phyloP scores from a whole-genome alignment of 2,329 filamentous ascomycete genomes.

The Trichoderma citrinoviride region DNA sequence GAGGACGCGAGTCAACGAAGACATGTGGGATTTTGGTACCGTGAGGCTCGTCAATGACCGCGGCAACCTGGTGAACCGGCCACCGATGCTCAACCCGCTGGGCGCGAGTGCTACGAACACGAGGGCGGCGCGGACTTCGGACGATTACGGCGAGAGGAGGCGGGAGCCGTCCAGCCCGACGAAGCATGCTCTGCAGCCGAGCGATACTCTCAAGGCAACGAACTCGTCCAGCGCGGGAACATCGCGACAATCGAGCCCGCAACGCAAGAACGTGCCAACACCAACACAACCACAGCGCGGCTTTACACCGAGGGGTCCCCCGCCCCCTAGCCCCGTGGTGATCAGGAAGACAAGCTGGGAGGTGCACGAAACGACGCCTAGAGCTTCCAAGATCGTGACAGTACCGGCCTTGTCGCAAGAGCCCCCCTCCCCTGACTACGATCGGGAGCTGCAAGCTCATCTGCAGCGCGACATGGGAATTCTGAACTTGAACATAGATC shows the following conservation, averaged over 20 bases:
- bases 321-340: slow-evolving; percentile 50
- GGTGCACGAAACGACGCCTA: slow-evolving; percentile 45
- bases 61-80: slow-evolving; percentile 53
- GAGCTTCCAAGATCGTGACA: slow-evolving; percentile 36
- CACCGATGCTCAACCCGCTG: slow-evolving; percentile 63
- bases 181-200: slow-evolving; percentile 47
- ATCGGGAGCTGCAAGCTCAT: slow-evolving; percentile 59
- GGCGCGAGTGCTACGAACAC: slow-evolving; percentile 80
- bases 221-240: slow-evolving; percentile 44
- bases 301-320: slow-evolving; percentile 56
- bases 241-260: slow-evolving; percentile 59
- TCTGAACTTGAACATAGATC: slow-evolving; percentile 45
- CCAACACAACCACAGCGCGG: slow-evolving; percentile 27
- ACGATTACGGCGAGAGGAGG: slow-evolving; percentile 52
- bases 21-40: slow-evolving; percentile 98
- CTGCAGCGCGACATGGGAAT: slow-evolving; percentile 61
- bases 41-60: slow-evolving; percentile 75
- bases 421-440: slow-evolving; percentile 57
- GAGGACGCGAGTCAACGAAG: slow-evolving; percentile 64
- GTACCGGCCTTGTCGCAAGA: slow-evolving; percentile 44
- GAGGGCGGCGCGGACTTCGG: slow-evolving; percentile 52
- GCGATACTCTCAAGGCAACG: slow-evolving; percentile 57
- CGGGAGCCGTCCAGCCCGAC: slow-evolving; percentile 49
- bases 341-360: slow-evolving; percentile 34
- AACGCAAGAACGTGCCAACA: slow-evolving; percentile 52